Evolutionary conservation across 2,329 filamentous ascomycete species (phyloP), one percentile per base, ranked within the genome.

Genomic region (Septoria petroselini): DNA sequence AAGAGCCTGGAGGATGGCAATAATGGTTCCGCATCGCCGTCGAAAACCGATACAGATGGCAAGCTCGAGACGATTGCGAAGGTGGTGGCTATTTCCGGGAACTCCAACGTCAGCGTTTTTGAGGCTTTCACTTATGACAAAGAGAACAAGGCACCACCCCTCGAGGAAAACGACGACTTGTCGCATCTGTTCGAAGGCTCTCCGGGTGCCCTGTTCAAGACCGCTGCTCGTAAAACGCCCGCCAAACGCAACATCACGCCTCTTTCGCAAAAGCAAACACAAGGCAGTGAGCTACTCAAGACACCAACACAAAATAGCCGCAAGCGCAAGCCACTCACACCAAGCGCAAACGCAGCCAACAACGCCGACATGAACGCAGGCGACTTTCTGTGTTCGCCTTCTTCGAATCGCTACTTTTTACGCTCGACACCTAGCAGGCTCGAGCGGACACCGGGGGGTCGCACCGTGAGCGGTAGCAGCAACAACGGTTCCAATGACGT

Each of bases 151-250:
- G 73, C 71, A 9, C 73, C 76, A 4, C 62, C 65, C 7, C 52
- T 66, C 15, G 65, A 71, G 4, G 78, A 83, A 53, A 76, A 79
- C 29, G 62, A 64, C 21, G 61, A 65, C 29, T 67, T 86, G 4
- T 78, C 81, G 33, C 75, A 78, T 41, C 75, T 93, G 3, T 91
- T 93, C 60, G 82, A 84, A 49, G 77, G 84, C 73, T 62, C 78
- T 69, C 54, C 72, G 2, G 59, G 74, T 70, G 83, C 75, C 3
- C 80, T 53, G 75, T 75, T 52, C 79, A 77, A 77, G 75, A 64
- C 70, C 73, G 49, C 29, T 2, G 49, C 49, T 21, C 73, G 73
- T 42, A 83, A 83, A 65, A 85, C 83, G 2, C 81, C 82, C 1
- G 80, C 80, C 1, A 57, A 57, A 39, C 54, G 38, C 14, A 46